Conservation (phyloP, 306 rosid genomes). For the Prinsepia uniflora region DNA sequence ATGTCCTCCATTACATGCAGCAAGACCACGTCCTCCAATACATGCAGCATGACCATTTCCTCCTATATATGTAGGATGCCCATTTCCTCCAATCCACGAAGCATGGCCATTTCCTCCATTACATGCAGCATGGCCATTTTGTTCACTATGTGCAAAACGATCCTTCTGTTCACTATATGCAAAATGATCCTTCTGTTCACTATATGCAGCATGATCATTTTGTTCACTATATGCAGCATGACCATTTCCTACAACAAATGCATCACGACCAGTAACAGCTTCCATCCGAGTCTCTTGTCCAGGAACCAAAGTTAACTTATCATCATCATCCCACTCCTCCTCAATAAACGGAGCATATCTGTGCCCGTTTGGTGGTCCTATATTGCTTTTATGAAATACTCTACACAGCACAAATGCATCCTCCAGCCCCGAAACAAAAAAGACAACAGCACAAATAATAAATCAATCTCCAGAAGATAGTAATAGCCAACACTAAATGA, state of each 20-base stretch:
- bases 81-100: background rate
- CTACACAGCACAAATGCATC: slow-evolving; percentile 94
- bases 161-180: slow-evolving; percentile 7
- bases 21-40: background rate
- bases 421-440: slow-evolving; percentile 56
- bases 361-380: slow-evolving; percentile 98
- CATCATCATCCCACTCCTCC: slow-evolving; percentile 89
- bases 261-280: slow-evolving; percentile 25
- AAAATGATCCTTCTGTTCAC: slow-evolving; percentile 5
- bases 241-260: slow-evolving; percentile 20
- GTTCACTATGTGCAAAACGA: slow-evolving; percentile 14
- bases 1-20: background rate
- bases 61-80: background rate
- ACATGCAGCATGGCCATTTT: slow-evolving; percentile 6
- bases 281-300: slow-evolving; percentile 46
- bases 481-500: slow-evolving; percentile 17
- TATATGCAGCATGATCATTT: background rate
- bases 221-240: slow-evolving; percentile 14
- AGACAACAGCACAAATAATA: slow-evolving; percentile 10
- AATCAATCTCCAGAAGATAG: slow-evolving; percentile 8
- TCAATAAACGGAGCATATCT: slow-evolving; percentile 96
- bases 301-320: slow-evolving; percentile 48
- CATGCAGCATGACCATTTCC: slow-evolving; percentile 8
- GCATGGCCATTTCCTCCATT: background rate
- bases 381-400: slow-evolving; percentile 97